Evolutionary conservation across 345 rosid species (phyloP).

Genomic region (Excoecaria cochinchinensis): DNA sequence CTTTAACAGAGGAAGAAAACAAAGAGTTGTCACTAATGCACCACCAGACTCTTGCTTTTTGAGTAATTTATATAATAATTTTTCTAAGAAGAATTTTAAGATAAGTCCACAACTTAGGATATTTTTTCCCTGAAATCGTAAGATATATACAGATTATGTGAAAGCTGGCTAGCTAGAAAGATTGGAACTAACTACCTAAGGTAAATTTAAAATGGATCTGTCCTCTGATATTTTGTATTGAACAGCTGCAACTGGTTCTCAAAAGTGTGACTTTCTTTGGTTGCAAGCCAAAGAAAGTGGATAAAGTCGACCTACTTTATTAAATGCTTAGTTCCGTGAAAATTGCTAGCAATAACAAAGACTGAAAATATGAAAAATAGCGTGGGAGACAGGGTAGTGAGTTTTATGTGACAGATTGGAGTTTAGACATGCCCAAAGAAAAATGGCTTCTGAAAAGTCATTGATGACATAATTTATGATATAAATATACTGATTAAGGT

Average conservation of each 20-base stretch:
- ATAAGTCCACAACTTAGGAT: background rate
- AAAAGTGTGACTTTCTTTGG: too few relatives aligned
- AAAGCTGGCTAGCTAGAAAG: background rate
- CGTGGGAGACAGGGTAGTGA: background rate
- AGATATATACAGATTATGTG: background rate
- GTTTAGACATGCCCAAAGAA: background rate
- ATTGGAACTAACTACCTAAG: background rate
- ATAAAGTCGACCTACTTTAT: too few relatives aligned
- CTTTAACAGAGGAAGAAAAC: background rate
- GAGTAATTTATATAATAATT: background rate
- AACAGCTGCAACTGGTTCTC: too few relatives aligned
- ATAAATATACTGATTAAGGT: background rate
- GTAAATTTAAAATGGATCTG: too few relatives aligned
- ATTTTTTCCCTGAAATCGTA: background rate
- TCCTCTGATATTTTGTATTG: background rate
- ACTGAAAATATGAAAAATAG: background rate
- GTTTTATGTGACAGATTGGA: background rate
- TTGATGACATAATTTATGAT: background rate
- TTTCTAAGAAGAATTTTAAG: background rate
- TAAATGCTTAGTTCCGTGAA: too few relatives aligned
- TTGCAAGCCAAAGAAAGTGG: background rate
- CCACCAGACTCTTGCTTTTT: background rate
- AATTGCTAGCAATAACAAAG: too few relatives aligned
- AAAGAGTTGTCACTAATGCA: background rate
- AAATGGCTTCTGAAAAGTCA: slow-evolving; percentile 4